Evolutionary conservation across 2,329 filamentous ascomycete genomes (phyloP).

Genomic region (Neopestalotiopsis clavispora): DNA sequence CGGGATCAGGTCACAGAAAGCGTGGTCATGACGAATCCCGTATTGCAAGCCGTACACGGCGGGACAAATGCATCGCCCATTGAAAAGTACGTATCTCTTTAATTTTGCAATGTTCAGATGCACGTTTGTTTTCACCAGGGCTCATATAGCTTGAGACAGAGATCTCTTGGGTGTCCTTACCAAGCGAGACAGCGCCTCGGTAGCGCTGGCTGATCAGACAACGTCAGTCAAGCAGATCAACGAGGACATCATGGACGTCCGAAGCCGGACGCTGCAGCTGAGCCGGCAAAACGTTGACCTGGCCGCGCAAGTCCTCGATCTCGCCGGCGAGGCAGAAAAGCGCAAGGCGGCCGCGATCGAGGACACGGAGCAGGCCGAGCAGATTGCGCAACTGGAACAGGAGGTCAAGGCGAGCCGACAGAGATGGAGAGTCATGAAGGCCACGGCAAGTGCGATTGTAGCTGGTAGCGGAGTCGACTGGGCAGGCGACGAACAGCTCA

Average conservation of each 20-base stretch:
- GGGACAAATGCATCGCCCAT: slow-evolving; percentile 66
- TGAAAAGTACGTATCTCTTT: slow-evolving; percentile 62
- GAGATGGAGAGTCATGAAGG: slow-evolving; percentile 77
- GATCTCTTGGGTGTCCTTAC: slow-evolving; percentile 70
- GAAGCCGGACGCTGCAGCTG: slow-evolving; percentile 61
- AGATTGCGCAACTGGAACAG: slow-evolving; percentile 62
- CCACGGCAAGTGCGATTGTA: slow-evolving; percentile 76
- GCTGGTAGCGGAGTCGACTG: slow-evolving; percentile 85
- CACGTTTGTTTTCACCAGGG: background rate
- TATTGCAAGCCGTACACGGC: slow-evolving; percentile 77
- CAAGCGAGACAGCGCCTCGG: slow-evolving; percentile 70
- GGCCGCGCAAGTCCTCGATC: slow-evolving; percentile 64
- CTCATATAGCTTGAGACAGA: slow-evolving; percentile 5
- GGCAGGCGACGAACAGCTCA: slow-evolving; percentile 70
- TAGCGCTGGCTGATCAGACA: slow-evolving; percentile 65
- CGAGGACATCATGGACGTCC: slow-evolving; percentile 58
- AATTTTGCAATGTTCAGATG: too few species aligned
- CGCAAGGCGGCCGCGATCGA: slow-evolving; percentile 55
- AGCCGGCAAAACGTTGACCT: slow-evolving; percentile 67
- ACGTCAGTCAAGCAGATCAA: slow-evolving; percentile 55
- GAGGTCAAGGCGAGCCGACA: slow-evolving; percentile 67
- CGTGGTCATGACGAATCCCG: slow-evolving; percentile 74
- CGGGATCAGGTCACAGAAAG: slow-evolving; percentile 72
- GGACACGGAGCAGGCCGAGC: slow-evolving; percentile 55
- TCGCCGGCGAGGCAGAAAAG: slow-evolving; percentile 61